Evolutionary conservation across 2,329 filamentous ascomycete genomes (phyloP), one percentile per base, ranked within the genome.

Genomic region (Alternaria ethzedia): DNA sequence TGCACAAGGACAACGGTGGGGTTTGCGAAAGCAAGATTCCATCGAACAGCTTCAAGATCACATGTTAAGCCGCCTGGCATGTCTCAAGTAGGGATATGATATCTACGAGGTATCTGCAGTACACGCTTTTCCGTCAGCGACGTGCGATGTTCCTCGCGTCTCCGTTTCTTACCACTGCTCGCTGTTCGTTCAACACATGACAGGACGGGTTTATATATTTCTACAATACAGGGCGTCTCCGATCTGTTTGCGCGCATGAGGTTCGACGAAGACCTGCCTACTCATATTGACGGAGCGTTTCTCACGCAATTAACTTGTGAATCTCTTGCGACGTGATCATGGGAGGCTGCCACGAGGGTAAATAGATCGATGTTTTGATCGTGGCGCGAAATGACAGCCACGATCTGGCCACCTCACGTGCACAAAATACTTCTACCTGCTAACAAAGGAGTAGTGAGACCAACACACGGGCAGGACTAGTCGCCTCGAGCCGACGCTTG

Each of bases 131-230:
- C 0, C 3, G 28, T 30, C 13, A 36, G 13, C 7, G 9, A 9
- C 32, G 0, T 36, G 32, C 32, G 13, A 36, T 36, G 6, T n/a
- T n/a, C 5, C 32, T 36, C 9, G 1, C 13, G 1, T n/a, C 10
- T 6, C 25, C n/a, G 0, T 32, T 6, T 36, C 12, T 21, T 41
- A 21, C 4, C 21, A 10, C 15, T 17, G 30, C 21, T 15, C n/a
- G 5, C 32, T 54, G 44, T 26, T 47, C 6, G 44, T 57, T 57
- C 54, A 57, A 57, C 54, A 57, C 52, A 12, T 28, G 52, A 23
- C 36, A 55, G 36, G 5, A 45, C 25, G 4, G 32, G 32, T 3
- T 2, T 41, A 3, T 41, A 41, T n/a, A 36, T 36, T 9, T 36
- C 32, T 36, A 36, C 32, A 36, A 36, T 36, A n/a, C 6, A 36